A percentile compares a stretch with the other conserved stretches of the same genome.
Evolutionary conservation across 2,329 filamentous ascomycete genomes (phyloP).

Genomic region (Calonectria honghensis): DNA sequence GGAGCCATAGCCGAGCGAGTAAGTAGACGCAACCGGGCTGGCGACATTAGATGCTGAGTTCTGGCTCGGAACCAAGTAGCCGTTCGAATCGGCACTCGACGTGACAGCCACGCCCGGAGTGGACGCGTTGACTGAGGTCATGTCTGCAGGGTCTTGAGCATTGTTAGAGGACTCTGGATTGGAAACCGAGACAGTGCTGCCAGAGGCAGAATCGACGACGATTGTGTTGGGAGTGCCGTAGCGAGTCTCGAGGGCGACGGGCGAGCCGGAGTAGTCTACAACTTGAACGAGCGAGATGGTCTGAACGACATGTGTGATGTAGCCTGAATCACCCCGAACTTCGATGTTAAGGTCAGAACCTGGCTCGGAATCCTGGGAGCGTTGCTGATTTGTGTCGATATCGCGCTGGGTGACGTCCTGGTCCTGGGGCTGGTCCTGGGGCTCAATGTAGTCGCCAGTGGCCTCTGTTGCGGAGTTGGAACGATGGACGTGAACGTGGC

Average conservation of each 20-base stretch:
- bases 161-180: constrained; percentile 52
- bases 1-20: constrained; percentile 28
- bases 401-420: constrained; percentile 51
- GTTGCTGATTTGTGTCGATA: constrained; percentile 50
- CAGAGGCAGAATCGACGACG: constrained; percentile 60
- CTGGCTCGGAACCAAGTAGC: constrained; percentile 44
- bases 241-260: constrained; percentile 67
- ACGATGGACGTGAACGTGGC: constrained; percentile 48
- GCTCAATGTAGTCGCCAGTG: constrained; percentile 42
- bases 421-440: constrained; percentile 39
- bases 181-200: constrained; percentile 61
- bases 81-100: constrained; percentile 43
- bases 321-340: constrained; percentile 48
- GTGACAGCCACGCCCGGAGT: constrained; percentile 44
- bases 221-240: constrained; percentile 62
- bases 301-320: constrained; percentile 69
- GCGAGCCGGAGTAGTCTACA: constrained; percentile 68
- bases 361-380: constrained; percentile 52
- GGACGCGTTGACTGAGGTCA: constrained; percentile 48
- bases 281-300: constrained; percentile 74
- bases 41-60: constrained; percentile 42
- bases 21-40: constrained; percentile 41
- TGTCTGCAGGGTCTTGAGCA: constrained; percentile 48
- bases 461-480: constrained; percentile 35
- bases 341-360: constrained; percentile 44